Evolutionary conservation across 805 yeast genomes (phyloP), one percentile per base, ranked within the genome.

Genomic region (Tetrapisispora arboricola): DNA sequence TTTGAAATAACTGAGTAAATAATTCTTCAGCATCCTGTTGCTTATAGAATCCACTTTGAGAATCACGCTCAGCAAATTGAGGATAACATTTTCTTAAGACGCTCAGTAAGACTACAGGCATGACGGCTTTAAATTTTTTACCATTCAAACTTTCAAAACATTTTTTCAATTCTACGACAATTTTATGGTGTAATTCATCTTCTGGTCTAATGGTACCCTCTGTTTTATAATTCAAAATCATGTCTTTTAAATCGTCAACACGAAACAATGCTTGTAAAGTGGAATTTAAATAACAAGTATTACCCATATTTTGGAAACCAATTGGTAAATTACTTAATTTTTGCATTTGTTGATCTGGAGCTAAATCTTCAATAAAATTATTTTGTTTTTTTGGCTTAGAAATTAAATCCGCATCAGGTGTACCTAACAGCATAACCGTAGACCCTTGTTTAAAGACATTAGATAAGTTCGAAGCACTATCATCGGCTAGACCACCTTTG

Each of bases 21-120:
- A 90, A 83, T 60, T 92, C 99, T 65, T 92, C 99, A 0, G 98
- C 98, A 67, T 92, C 99, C 65, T 92, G 99, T 65, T 92, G 98
- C 62, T 85, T 87, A 57, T 73, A 83, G 42, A 72, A 65, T 1
- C 96, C 96, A 32, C 67, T 64, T 38, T 68, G 67, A 22, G 67
- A 65, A 45, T 76, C 81, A 45, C 77, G 75, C 58, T 90, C 96
- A 32, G 82, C 84, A 63, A 92, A 92, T 63, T 92, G 97, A 2
- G 97, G 96, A 57, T 76, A 83, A 15, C 68, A 65, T 36, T 69
- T 65, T 58, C 96, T 77, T 49, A 84, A 67, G 24, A 75, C 66
- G 28, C 76, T 68, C 46, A 92, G 66, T 44, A 90, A 74, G 32
- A 76, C 67, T 33, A 76, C 60, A 16, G 97, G 97, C 41, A 76